Evolutionary conservation across 2,329 filamentous ascomycete species (phyloP), one percentile per base, ranked within the genome.

Genomic region (Elsinoe arachidis): DNA sequence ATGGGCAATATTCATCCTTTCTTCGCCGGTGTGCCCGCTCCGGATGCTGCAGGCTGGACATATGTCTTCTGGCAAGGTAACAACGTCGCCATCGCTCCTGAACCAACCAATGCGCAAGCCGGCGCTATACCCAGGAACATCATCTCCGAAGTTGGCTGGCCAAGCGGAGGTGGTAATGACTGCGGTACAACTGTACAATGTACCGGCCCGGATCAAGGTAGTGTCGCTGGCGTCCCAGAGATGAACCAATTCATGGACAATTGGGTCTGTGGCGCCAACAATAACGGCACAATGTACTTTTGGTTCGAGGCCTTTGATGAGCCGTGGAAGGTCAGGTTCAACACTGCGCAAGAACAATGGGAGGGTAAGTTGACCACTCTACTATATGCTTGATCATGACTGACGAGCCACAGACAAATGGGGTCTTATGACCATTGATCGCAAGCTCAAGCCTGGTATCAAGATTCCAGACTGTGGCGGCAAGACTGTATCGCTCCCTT

Each of bases 1-100:
- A 96, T 97, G 91, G 87, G 89, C 64, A 97, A 97, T 68, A 88
- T 97, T 56, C 93, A 97, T 69, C 92, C 93, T 0, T 96, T 97
- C 78, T 97, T 97, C 68, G 87, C 85, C 0, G 92, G 92, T 47
- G 83, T 89, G 11, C 75, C 80, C 0, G 85, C 84, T 1, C 75
- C 81, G 1, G 69, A 80, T 1, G 89, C 90, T 0, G 85, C 90
- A 0, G 73, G 69, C 6, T 97, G 92, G 92, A 95, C 92, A 0
- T 88, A 78, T 73, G 72, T 72, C 14, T 97, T 96, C 73, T 97
- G 90, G 87, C 73, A 86, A 44, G 75, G 72, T 9, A 78, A 91
- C 58, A 85, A 92, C 63, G 80, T 83, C 0, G 62, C 71, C 0
- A 79, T 89, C 60, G 88, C 85, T 60, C 80, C 85, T 70, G 72